These are phyloP conservation scores for Pleurotus sapidus DNA, from an alignment of 768 basidiomycete genomes.

Conservation along the genomic window DNA sequence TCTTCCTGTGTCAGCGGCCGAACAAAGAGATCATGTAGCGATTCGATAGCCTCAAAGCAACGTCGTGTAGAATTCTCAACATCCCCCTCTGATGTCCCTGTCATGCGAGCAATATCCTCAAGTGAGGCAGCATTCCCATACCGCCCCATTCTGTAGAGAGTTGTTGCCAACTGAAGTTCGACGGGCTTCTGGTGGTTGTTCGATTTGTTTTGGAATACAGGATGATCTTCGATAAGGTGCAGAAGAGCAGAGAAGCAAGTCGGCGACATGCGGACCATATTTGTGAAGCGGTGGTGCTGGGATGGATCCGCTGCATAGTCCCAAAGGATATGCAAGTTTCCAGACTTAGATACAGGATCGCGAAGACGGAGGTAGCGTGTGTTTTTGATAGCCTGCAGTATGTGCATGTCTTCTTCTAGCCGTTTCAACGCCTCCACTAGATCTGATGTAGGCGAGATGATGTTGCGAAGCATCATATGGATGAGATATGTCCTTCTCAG, in stretches of 20 bases:
- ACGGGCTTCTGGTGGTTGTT: constrained; percentile 20
- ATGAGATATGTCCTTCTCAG: too few species aligned
- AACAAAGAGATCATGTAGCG: constrained; percentile 15
- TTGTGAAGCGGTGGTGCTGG: constrained; percentile 15
- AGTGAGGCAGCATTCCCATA: constrained; percentile 25
- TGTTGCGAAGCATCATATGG: too few species aligned
- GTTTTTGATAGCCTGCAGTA: too few species aligned
- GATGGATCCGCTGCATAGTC: too few species aligned
- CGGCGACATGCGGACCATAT: constrained; percentile 22
- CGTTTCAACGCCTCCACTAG: too few species aligned
- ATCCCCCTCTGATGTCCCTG: constrained; percentile 17
- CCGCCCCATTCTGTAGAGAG: constrained; percentile 22
- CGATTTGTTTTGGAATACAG: constrained; percentile 22
- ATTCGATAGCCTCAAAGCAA: constrained; percentile 16
- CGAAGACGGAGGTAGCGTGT: too few species aligned
- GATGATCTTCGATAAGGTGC: constrained; percentile 16
- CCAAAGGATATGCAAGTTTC: too few species aligned
- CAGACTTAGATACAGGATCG: too few species aligned
- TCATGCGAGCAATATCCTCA: constrained; percentile 20
- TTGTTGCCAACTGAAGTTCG: constrained; percentile 26
- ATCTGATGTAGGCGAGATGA: too few species aligned
- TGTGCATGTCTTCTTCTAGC: too few species aligned
- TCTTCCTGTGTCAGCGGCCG: constrained; percentile 15
- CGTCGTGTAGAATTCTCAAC: constrained; percentile 17
- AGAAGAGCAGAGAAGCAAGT: constrained; percentile 20